phyloP scores from a whole-genome alignment of 805 yeast species.

The Saturnispora quitensis region DNA sequence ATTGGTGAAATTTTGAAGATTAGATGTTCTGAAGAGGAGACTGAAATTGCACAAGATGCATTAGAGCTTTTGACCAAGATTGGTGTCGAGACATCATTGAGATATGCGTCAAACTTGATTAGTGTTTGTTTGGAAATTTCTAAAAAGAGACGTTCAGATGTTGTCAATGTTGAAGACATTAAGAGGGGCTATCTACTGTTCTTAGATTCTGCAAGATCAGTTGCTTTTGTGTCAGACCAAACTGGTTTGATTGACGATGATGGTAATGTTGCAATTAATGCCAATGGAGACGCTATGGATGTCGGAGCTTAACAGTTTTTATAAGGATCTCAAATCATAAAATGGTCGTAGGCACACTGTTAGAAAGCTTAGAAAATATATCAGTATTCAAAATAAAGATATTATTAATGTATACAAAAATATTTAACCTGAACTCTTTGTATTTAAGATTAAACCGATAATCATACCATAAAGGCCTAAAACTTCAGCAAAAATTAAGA shows the following conservation, averaged over 20 bases:
- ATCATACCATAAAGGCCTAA: slow-evolving; percentile 95
- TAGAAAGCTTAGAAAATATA: background rate
- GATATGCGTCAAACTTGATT: slow-evolving; percentile 86
- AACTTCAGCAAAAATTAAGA: slow-evolving; percentile 96
- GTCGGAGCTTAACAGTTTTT: slow-evolving; percentile 10
- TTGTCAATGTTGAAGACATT: slow-evolving; percentile 55
- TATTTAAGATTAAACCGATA: slow-evolving; percentile 84
- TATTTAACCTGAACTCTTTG: slow-evolving; percentile 62
- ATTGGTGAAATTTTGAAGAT: slow-evolving; percentile 73
- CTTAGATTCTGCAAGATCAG: slow-evolving; percentile 78
- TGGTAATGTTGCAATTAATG: slow-evolving; percentile 53
- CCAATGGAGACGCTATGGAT: slow-evolving; percentile 30
- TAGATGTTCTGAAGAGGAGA: slow-evolving; percentile 69
- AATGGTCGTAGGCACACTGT: background rate
- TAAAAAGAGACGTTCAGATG: slow-evolving; percentile 63
- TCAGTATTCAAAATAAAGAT: background rate
- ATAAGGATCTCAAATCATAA: background rate
- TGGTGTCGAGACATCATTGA: slow-evolving; percentile 71
- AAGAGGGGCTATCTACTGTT: slow-evolving; percentile 79
- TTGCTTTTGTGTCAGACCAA: slow-evolving; percentile 49
- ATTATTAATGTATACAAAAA: background rate
- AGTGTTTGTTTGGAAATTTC: slow-evolving; percentile 86
- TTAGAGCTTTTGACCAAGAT: slow-evolving; percentile 62
- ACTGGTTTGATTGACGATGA: slow-evolving; percentile 65
- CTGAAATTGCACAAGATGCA: slow-evolving; percentile 59